Base-by-base conservation (phyloP, 805 yeast species). In the Barnettozyma pratensis region DNA sequence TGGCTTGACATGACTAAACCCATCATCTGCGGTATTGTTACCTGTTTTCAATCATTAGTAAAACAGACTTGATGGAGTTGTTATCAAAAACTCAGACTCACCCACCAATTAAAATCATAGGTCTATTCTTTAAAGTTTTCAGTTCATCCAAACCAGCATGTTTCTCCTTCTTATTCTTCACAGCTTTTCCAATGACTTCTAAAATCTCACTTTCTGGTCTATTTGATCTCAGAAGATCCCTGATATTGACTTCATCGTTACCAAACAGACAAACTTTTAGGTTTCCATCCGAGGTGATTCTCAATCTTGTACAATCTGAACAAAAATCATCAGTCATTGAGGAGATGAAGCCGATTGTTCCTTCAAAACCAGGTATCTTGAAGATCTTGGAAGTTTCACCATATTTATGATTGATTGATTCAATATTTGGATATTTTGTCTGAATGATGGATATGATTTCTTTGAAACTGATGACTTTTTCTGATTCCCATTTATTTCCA, bases 41-140 rank as follows among this genome's bases (percentile, higher is more conserved):
- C 19, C 19, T 19, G 19, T 19, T 19, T 31, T 8, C 34, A 31
- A 42, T 27, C 39, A 32, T 28, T 35, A 27, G 35, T 40, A 28
- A 9, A 11, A 19, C 19, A 19, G 19, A 19, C 19, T 19, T 19
- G 19, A 19, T 19, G 19, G 19, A 19, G 19, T 19, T 19, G 19
- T 19, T 19, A 19, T 19, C 19, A 19, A 19, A 19, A 19, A 19
- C 19, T 19, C 19, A 19, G 19, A 54, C 57, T 62, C 57, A 77
- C 63, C 82, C 82, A 53, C 82, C 82, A 48, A 77, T 77, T 51
- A 77, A 57, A 38, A 77, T 75, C 82, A 77, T 77, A 7, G 82
- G 81, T 47, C 82, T 59, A 57, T 77, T 77, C 39, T 76, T 72
- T 64, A 69, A 56, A 31, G 67, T 66, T 42, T 73, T 73, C 41